phyloP scores from a whole-genome alignment of 2,329 filamentous ascomycete genomes.

The Monilinia aucupariae region DNA sequence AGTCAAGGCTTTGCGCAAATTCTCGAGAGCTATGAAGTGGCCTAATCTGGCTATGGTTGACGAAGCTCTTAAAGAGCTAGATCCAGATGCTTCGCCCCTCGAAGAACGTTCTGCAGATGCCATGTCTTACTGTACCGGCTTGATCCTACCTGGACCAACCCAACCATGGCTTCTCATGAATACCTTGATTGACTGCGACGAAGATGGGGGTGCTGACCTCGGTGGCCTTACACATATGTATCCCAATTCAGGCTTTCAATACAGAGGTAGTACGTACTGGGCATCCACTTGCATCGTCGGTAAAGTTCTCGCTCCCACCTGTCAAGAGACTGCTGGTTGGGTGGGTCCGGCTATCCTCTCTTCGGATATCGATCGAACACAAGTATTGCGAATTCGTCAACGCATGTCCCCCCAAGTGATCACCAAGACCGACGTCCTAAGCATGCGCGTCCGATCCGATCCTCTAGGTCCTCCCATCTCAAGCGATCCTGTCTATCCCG shows the following conservation, averaged over 20 bases:
- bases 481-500: conserved; percentile 53
- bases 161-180: conserved; percentile 76
- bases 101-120: conserved; percentile 62
- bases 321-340: conserved; percentile 67
- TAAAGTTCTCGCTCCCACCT: conserved; percentile 69
- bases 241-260: conserved; percentile 69
- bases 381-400: conserved; percentile 65
- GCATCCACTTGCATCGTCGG: conserved; percentile 65
- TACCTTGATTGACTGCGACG: conserved; percentile 68
- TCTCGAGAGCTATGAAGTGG: conserved; percentile 71
- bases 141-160: conserved; percentile 64
- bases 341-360: conserved; percentile 66
- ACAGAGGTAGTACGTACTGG: conserved; percentile 75
- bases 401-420: conserved; percentile 52
- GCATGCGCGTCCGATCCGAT: conserved; percentile 63
- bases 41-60: conserved; percentile 64
- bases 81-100: conserved; percentile 47
- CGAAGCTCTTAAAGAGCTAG: conserved; percentile 53
- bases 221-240: conserved; percentile 63
- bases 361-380: conserved; percentile 58
- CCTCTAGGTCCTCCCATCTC: conserved; percentile 54
- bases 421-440: conserved; percentile 53
- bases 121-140: conserved; percentile 71
- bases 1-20: conserved; percentile 61
- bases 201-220: conserved; percentile 59